Base-by-base conservation (phyloP, 2,329 filamentous ascomycete species). In the Hortaea sp. region DNA sequence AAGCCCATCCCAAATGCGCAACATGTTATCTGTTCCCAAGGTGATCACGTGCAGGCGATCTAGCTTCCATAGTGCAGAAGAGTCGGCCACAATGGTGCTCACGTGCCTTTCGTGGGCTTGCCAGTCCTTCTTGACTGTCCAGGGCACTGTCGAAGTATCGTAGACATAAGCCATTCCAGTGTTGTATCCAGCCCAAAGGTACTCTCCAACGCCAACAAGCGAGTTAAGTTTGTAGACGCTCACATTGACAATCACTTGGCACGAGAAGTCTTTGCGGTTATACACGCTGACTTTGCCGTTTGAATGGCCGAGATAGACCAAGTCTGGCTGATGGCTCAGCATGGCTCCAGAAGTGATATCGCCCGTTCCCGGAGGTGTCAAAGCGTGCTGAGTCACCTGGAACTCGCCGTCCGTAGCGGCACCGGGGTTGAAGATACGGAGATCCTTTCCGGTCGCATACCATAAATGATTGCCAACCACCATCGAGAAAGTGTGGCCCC, bases 241-340 rank as follows among this genome's bases (percentile, higher is more conserved):
- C 56, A 95, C 78, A 58, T 81, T 95, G 49, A 97, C 72, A 32
- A 94, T 74, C 5, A 78, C 80, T n/a, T 94, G 61, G 57, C 87
- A 95, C 0, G 79, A 69, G 61, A 85, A 92, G 57, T 89, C 81
- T 27, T 73, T 76, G 27, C 79, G 78, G 2, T 87, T 90, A 66
- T 94, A 97, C n/a, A 97, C 81, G 49, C 86, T 92, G 46, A 98
- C 80, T 64, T 95, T 95, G 41, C 92, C 92, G 63, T 98, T 92
- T 9, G 78, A 80, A 62, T 98, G 92, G 1, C 92, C 92, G 55
- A 98, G 84, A 64, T 88, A 95, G 1, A 94, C 82, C 51, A 83
- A 81, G 46, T 85, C 85, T 0, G 84, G 81, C 40, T 89, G 79
- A 27, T 82, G 81, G 43, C 78, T 82, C 30, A 94, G 74, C 44